Percentiles rank a stretch among this genome's conserved stretches.
Evolutionary conservation across 371 early-diverging fungal species (phyloP).

Genomic region (Synchytrium microbalum): DNA sequence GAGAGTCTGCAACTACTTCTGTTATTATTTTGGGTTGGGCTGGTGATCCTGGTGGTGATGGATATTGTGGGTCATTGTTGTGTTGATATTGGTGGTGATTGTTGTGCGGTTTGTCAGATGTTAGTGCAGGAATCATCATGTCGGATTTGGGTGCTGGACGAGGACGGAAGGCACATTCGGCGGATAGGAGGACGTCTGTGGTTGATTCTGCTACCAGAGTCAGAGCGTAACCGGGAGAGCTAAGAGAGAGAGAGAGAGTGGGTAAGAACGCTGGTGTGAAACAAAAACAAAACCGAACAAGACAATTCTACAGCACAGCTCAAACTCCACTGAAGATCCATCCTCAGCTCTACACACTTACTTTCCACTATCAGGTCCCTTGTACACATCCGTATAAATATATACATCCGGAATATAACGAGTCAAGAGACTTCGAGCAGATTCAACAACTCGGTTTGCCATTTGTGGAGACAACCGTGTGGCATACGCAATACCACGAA

Average conservation of each 20-base stretch:
- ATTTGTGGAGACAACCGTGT: slow-evolving; percentile 93
- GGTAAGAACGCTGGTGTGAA: background rate
- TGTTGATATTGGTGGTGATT: background rate
- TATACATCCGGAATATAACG: slow-evolving; percentile 91
- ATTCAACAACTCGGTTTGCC: slow-evolving; percentile 86
- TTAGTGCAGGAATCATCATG: background rate
- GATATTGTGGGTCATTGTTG: background rate
- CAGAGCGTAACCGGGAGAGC: slow-evolving; percentile 87
- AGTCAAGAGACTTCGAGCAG: slow-evolving; percentile 76
- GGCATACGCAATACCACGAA: slow-evolving; percentile 90
- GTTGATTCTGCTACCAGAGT: slow-evolving; percentile 89
- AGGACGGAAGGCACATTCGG: slow-evolving; percentile 57
- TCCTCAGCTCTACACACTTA: slow-evolving; percentile 18
- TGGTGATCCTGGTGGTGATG: slow-evolving; percentile 29
- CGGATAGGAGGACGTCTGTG: slow-evolving; percentile 69
- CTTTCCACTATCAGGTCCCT: slow-evolving; percentile 88
- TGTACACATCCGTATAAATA: slow-evolving; percentile 93
- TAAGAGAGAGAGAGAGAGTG: background rate
- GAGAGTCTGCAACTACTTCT: slow-evolving; percentile 34
- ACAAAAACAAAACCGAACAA: background rate
- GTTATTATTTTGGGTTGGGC: slow-evolving; percentile 39
- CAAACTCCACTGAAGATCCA: too few relatives aligned
- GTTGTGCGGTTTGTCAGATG: background rate
- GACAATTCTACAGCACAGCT: too few relatives aligned
- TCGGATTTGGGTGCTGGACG: slow-evolving; percentile 11